Evolutionary conservation across 257 asterid genomes (phyloP), one percentile per base, ranked within the genome.

Genomic region (Solanum rostratum): DNA sequence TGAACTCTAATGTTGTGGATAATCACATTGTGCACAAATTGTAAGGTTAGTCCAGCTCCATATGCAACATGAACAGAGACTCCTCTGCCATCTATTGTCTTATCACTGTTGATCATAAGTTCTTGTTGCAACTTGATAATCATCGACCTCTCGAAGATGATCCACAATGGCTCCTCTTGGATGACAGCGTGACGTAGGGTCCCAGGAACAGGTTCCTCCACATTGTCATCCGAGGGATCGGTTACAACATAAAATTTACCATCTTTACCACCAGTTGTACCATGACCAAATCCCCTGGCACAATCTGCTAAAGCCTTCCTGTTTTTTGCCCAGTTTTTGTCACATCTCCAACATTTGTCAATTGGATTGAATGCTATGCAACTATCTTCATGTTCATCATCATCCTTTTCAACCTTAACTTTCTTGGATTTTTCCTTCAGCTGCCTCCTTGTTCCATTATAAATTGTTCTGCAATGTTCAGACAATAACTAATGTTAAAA

Each of bases 21-120:
- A 27, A 95, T 95, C 20, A 93, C 88, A 53, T 95, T 93, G 57
- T 85, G 90, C 54, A 94, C 93, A 46, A 89, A 93, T 29, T 95
- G 98, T 68, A 95, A 80, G 7, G 98, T 92, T 7, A 95, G 19
- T 10, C 98, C 98, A 1, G 97, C 94, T 0, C 98, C 98, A 43
- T 90, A 83, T 5, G 98, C 97, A 50, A 95, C 88, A 82, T 86
- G 95, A 84, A 95, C 92, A 37, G 89, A 83, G 1, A 55, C 91
- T 55, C 97, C 98, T 6, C 98, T 84, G 2, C 98, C 97, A 76
- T 95, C 98, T 22, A 93, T 88, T 10, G 98, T 94, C 88, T 95
- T 95, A 89, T 93, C 87, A 46, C 91, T 88, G 4, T 90, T 79
- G 49, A 93, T 88, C 41, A 94, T 83, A 41, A 92, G 54, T 50